Base-by-base conservation (phyloP, 768 basidiomycete species). In the Tylopilus subfusipes region DNA sequence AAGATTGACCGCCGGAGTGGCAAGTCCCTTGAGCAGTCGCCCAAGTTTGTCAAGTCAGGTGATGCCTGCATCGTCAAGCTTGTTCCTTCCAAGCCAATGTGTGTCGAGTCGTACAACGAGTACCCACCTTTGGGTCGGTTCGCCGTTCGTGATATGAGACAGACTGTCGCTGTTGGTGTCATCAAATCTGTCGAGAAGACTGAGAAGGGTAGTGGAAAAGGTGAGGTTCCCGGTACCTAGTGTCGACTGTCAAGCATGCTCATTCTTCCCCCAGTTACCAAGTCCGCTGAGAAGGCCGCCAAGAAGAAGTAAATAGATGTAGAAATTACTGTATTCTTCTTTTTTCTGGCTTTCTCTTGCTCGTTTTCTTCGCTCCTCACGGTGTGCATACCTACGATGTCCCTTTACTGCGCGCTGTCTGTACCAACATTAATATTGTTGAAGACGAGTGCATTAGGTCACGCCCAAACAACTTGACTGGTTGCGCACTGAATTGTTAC, bases 71-170 rank as follows among this genome's bases (percentile, higher is more conserved):
- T 99, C 68, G 94, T 93, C 79, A 97, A 97, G 79, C 90, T 97
- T 60, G 77, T 96, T 66, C 93, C 93, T 61, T 85, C 84, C 79
- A 97, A 98, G 85, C 95, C 95, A 61, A 93, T 96, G 89, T 89
- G 87, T 78, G 88, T 89, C 58, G 86, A 95, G 81, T 83, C 88
- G 39, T 97, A 94, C 84, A 86, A 88, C 71, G 90, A 94, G 76
- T 99, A 98, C 80, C 96, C 97, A 66, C 97, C 97, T 76, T 88
- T 99, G 62, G 96, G 97, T 82, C 95, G 96, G 75, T 96, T 96
- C 79, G 94, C 94, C 69, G 94, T 97, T 75, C 94, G 94, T 87
- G 94, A 97, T 83, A 97, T 98, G 95, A 89, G 95, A 75, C 95
- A 98, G 80, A 97, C 96, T 60, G 96, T 99, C 61, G 94, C 94